These are phyloP conservation scores for Leccinum aurantiacum DNA, from an alignment of 768 basidiomycete species.

Conservation along the genomic window DNA sequence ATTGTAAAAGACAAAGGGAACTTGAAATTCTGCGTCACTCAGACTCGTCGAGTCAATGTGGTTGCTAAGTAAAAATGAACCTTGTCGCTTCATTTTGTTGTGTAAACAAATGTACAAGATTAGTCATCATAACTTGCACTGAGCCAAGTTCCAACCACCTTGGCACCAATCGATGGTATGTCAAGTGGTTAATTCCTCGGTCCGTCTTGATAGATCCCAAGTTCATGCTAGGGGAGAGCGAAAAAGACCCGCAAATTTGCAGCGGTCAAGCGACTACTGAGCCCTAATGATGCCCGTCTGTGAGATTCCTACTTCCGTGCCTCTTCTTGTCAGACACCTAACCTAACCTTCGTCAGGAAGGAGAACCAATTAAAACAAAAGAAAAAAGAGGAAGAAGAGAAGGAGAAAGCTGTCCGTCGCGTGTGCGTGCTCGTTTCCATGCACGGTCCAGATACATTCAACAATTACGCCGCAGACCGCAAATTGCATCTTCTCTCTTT, in stretches of 20 bases:
- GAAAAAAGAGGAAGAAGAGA: constrained; percentile 78
- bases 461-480: constrained; percentile 50
- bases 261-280: constrained; percentile 87
- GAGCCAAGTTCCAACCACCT: background rate
- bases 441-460: background rate
- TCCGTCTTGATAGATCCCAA: background rate
- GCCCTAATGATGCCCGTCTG: constrained; percentile 92
- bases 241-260: constrained; percentile 97
- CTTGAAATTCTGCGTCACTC: background rate
- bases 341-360: constrained; percentile 55
- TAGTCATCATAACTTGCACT: background rate
- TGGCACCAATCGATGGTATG: constrained; percentile 20
- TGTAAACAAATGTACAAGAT: background rate
- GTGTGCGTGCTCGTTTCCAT: constrained; percentile 54
- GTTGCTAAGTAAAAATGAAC: background rate
- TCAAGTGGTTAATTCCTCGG: background rate
- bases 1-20: background rate
- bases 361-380: constrained; percentile 90
- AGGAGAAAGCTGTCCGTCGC: constrained; percentile 72
- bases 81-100: background rate
- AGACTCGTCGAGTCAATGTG: background rate
- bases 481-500: constrained; percentile 90
- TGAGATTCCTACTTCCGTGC: constrained; percentile 39
- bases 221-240: constrained; percentile 65
- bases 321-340: background rate